phyloP scores from a whole-genome alignment of 129 eudicot species.

The Centaurea solstitialis region DNA sequence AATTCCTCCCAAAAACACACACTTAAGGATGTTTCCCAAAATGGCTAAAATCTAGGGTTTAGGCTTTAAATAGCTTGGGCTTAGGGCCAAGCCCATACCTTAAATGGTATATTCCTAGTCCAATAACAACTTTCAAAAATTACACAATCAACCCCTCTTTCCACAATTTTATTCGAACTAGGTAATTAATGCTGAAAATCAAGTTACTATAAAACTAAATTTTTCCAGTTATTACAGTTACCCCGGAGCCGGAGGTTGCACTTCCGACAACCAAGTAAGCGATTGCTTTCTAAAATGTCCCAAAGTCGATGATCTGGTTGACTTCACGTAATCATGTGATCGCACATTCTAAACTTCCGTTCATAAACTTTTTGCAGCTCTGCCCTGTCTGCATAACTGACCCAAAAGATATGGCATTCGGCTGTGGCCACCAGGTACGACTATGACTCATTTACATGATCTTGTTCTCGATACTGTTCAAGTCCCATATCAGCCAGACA shows the following conservation, averaged over 20 bases:
- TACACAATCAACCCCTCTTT: no score
- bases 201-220: no score
- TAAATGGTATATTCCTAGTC: no score
- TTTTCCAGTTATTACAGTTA: no score
- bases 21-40: no score
- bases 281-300: neutral
- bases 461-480: neutral
- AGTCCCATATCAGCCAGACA: neutral
- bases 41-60: no score
- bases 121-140: no score
- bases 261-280: constrained; percentile 61
- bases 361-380: constrained; percentile 42
- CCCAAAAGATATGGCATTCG: constrained; percentile 84
- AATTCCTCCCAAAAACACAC: no score
- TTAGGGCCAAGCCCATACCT: no score
- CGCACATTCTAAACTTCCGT: neutral
- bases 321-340: neutral
- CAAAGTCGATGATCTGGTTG: neutral
- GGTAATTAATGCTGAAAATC: no score
- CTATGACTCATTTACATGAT: neutral
- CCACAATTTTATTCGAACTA: no score
- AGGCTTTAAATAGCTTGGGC: no score
- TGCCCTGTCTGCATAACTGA: constrained; percentile 79
- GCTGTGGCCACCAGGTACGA: constrained; percentile 94
- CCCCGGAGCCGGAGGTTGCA: constrained; percentile 38